Evolutionary conservation across 805 yeast genomes (phyloP).

Genomic region (Spathaspora passalidarum): DNA sequence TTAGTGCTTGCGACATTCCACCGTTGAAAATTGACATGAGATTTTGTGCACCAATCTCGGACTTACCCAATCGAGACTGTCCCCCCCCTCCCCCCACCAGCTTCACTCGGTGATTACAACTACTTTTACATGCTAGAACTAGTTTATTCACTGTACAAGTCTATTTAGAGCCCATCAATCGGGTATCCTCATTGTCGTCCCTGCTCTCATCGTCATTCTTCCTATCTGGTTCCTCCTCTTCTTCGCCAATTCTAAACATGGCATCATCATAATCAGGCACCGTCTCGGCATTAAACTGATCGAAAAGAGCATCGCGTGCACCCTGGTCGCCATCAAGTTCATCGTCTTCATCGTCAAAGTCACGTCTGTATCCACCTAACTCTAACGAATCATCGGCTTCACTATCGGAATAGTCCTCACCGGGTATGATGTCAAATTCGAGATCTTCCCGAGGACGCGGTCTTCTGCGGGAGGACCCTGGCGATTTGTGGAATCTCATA

Average conservation of each 20-base stretch:
- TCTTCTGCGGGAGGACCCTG: conserved; percentile 44
- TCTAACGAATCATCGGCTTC: conserved; percentile 39
- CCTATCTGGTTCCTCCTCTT: conserved; percentile 23
- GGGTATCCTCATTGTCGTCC: conserved; percentile 3
- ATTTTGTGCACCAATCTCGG: too few relatives aligned
- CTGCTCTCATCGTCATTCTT: not conserved
- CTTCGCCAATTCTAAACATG: conserved; percentile 40
- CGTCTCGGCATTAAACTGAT: conserved; percentile 36
- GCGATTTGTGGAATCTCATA: conserved; percentile 42
- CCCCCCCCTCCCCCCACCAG: too few relatives aligned
- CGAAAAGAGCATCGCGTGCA: conserved; percentile 40
- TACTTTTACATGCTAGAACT: too few relatives aligned
- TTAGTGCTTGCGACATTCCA: too few relatives aligned
- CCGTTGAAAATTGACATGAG: too few relatives aligned
- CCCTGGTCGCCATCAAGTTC: conserved; percentile 8
- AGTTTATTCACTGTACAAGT: not conserved
- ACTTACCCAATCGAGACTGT: too few relatives aligned
- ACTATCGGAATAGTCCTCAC: conserved; percentile 51
- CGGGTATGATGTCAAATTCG: conserved; percentile 76
- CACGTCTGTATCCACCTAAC: conserved; percentile 26
- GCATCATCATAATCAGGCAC: conserved; percentile 35
- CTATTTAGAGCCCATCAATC: conserved; percentile 1
- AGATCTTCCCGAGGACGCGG: conserved; percentile 67
- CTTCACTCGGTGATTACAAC: too few relatives aligned
- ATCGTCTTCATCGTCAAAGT: conserved; percentile 22